Percentiles rank a stretch among this genome's conserved stretches.
Evolutionary conservation across 306 rosid species (phyloP).

Genomic region (Gastrolobium bilobum): DNA sequence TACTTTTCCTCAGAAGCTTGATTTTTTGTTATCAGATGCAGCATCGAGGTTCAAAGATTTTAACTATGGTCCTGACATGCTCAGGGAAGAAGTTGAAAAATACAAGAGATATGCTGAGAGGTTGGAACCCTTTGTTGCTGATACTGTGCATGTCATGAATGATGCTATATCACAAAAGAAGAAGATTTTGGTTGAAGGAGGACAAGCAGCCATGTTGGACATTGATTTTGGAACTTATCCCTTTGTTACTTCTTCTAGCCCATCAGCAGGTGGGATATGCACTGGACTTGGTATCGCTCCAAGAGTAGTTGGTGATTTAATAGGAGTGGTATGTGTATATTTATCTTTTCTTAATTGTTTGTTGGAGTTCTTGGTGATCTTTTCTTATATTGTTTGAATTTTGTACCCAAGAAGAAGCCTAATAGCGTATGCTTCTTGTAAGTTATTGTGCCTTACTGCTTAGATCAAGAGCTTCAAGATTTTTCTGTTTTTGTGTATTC

Average conservation of each 20-base stretch:
- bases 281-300: slow-evolving; percentile 98
- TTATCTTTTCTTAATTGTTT: slow-evolving; percentile 23
- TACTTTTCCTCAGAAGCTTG: slow-evolving; percentile 87
- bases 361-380: background rate
- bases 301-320: slow-evolving; percentile 84
- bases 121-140: slow-evolving; percentile 90
- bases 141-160: slow-evolving; percentile 82
- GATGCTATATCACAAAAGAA: slow-evolving; percentile 81
- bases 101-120: slow-evolving; percentile 96
- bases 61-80: slow-evolving; percentile 74
- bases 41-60: slow-evolving; percentile 84
- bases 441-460: background rate
- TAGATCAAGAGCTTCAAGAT: slow-evolving; percentile 2
- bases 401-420: slow-evolving; percentile 18
- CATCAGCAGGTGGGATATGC: slow-evolving; percentile 98
- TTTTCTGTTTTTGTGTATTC: background rate
- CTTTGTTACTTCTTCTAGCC: slow-evolving; percentile 97
- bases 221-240: slow-evolving; percentile 98
- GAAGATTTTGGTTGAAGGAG: slow-evolving; percentile 96
- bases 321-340: slow-evolving; percentile 83
- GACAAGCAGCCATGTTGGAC: slow-evolving; percentile 97
- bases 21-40: slow-evolving; percentile 77
- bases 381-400: slow-evolving; percentile 11
- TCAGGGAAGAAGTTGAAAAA: slow-evolving; percentile 82
- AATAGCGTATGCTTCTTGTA: slow-evolving; percentile 17